Evolutionary conservation across 1,284 basidiomycete genomes (phyloP).

Genomic region (Boletus semigastroideus): DNA sequence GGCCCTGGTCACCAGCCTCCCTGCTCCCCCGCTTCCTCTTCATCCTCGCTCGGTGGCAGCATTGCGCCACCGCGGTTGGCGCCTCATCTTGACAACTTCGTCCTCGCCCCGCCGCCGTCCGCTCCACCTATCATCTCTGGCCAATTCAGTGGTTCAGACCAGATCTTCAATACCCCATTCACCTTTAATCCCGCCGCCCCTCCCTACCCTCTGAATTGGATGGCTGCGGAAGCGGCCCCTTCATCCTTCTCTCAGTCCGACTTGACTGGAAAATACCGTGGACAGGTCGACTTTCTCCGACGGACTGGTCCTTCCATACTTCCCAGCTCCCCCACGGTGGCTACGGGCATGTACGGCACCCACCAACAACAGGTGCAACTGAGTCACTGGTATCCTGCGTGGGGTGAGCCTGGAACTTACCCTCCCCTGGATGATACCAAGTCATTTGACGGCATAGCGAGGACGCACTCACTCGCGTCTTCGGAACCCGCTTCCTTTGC

Average conservation of each 20-base stretch:
- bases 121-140: conserved; percentile 24
- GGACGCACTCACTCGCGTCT: conserved; percentile 17
- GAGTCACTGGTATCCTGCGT: conserved; percentile 22
- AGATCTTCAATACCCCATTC: conserved; percentile 37
- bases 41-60: conserved; percentile 14
- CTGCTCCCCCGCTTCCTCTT: conserved; percentile 26
- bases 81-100: conserved; percentile 37
- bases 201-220: conserved; percentile 19
- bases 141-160: conserved; percentile 23
- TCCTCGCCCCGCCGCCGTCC: conserved; percentile 34
- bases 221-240: conserved; percentile 19
- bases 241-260: conserved; percentile 36
- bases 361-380: conserved; percentile 17
- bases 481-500: conserved; percentile 24
- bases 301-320: conserved; percentile 29
- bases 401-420: conserved; percentile 22
- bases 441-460: conserved; percentile 17
- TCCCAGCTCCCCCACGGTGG: conserved; percentile 4
- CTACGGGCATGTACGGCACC: conserved; percentile 18
- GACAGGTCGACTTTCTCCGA: conserved; percentile 45
- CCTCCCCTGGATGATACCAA: conserved; percentile 30
- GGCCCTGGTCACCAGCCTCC: conserved; percentile 63
- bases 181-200: conserved; percentile 28
- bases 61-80: conserved; percentile 10
- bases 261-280: conserved; percentile 48